Evolutionary conservation across 345 rosid species (phyloP), one percentile per base, ranked within the genome.

Genomic region (Melaleuca alternifolia): DNA sequence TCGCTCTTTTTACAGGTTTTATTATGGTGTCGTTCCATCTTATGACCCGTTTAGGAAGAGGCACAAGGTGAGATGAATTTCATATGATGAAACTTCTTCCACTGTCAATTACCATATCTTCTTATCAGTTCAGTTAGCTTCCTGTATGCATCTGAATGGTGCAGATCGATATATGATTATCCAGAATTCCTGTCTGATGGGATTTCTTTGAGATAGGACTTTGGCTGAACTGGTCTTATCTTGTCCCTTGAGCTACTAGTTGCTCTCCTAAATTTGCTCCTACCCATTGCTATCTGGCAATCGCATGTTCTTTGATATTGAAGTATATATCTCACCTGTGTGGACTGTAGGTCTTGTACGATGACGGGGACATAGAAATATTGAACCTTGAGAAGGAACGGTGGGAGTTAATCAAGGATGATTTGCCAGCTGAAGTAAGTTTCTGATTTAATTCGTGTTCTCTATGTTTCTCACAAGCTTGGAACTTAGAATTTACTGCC

Each of bases 341-440:
- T 5, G 54, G 56, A 51, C 46, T 24, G 6, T 37, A 51, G 84
- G 59, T 51, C 13, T 51, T 51, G 5, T 51, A 83, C 2, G 48
- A 83, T 51, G 84, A 83, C 3, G 48, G 84, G 44, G 26, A 50
- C 44, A 51, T 0, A 51, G 84, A 83, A 83, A 16, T 7, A 1
- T 54, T 83, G n/a, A 83, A 51, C 46, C 84, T 51, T 51, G 84
- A 83, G 46, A 51, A 54, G 46, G 46, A 83, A 83, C 20, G 18
- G 15, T 18, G 85, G 85, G 44, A 16, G 9, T 24, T 51, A 33
- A 37, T 83, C 23, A 14, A 83, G 85, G 59, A 83, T 8, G 57
- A 54, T 54, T 28, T 50, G 85, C 85, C 85, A 10, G 85, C 11
- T 51, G 85, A 83, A 28, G 46, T 54, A 50, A 37, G 79, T 37